Evolutionary conservation across 2,329 filamentous ascomycete species (phyloP), one percentile per base, ranked within the genome.

Genomic region (Mycosphaerella sp.): DNA sequence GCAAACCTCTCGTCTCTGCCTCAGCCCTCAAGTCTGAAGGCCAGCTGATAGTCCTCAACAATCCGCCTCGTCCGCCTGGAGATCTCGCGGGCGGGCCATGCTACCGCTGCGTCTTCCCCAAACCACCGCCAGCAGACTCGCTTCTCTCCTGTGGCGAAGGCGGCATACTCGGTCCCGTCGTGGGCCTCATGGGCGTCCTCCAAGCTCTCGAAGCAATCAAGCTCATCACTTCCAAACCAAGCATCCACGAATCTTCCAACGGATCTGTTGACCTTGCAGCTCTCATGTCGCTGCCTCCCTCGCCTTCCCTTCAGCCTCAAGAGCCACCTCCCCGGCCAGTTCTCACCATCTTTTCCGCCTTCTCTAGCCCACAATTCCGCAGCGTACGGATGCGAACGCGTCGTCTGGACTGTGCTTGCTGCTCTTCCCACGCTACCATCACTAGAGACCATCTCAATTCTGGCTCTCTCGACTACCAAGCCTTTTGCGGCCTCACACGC

Each of bases 31-130:
- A 88, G 14, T 89, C 85, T 0, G 90, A 95, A 51, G 93, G 93
- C 1, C 91, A 97, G 70, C 77, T 97, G 3, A 87, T 94, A 61
- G 80, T 95, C 0, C 77, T 97, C 45, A 96, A 97, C 69, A 82
- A 84, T 53, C 90, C 90, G 1, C 80, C 88, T 0, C 72, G 75
- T 6, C 73, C 79, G 2, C 74, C 77, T 8, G 84, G 83, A 1
- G 70, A 80, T 44, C 49, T 66, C 2, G 64, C 71, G 0, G 84
- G 86, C 30, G 87, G 89, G 0, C 90, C 91, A 0, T 98, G 93
- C 69, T 98, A 98, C 70, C 79, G 93, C 37, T 98, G 93, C 65
- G 80, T 97, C 10, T 98, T 95, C 61, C 90, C 89, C 0, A 85
- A 79, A 34, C 90, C 93, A 0, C 90, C 93, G 0, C 89, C 91